phyloP scores from a whole-genome alignment of 495 filamentous ascomycete species.

The Staphylotrichum tortipilum region DNA sequence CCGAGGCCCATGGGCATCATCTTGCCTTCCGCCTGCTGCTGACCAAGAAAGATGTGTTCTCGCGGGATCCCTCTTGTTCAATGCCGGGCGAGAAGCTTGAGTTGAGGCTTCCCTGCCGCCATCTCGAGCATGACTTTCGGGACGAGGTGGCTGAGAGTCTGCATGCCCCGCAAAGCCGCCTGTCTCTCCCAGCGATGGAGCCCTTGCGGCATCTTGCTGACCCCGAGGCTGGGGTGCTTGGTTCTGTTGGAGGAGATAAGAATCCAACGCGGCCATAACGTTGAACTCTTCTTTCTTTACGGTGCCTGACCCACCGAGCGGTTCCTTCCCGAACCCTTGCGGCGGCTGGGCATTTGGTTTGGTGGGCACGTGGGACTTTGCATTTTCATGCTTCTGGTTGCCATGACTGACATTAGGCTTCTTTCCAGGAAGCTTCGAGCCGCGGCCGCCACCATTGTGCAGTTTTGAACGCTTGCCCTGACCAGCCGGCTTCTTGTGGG shows the following conservation, averaged over 20 bases:
- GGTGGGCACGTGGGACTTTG: not conserved
- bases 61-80: too few species aligned
- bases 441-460: not conserved
- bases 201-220: slow-evolving; percentile 1
- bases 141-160: too few species aligned
- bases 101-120: not conserved
- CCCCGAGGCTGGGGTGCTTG: not conserved
- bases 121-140: not conserved
- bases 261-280: slow-evolving; percentile 17
- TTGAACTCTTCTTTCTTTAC: slow-evolving; percentile 7
- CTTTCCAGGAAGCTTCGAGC: slow-evolving; percentile 10
- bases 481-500: not conserved
- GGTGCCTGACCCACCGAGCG: too few species aligned
- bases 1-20: not conserved
- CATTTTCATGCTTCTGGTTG: not conserved
- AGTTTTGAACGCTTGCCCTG: slow-evolving; percentile 10
- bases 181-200: too few species aligned
- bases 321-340: not conserved
- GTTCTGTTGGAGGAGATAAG: slow-evolving; percentile 11
- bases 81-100: too few species aligned
- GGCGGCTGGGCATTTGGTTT: not conserved
- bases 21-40: not conserved
- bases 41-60: slow-evolving; percentile 9
- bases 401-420: slow-evolving; percentile 13
- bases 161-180: too few species aligned